A percentile compares a stretch with the other conserved stretches of the same genome.
Conservation (phyloP, 1,139 yeast species). For the Hyphopichia khmerensis region DNA sequence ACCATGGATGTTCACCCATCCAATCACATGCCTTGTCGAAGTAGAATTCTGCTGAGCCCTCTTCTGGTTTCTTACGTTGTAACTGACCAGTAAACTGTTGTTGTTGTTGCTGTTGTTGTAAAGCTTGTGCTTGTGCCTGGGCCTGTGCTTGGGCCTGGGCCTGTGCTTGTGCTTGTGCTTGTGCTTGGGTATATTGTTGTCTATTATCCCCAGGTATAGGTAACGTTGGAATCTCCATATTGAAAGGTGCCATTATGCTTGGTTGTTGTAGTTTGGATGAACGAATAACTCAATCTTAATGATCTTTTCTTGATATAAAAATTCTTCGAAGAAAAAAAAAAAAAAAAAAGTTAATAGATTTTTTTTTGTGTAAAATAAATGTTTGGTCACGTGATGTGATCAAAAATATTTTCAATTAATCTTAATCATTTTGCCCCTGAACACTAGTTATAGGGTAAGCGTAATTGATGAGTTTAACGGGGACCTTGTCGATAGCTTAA, state of each 20-base stretch:
- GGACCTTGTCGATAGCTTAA: no score
- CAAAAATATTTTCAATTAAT: no score
- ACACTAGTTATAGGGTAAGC: no score
- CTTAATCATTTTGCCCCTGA: no score
- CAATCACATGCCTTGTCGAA: conserved; percentile 64
- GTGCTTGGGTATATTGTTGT: conserved; percentile 4
- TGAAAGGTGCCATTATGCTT: conserved; percentile 11
- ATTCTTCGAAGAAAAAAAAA: not conserved
- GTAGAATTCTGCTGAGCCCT: conserved; percentile 61
- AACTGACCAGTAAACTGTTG: conserved; percentile 39
- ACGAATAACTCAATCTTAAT: no score
- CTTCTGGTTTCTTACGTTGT: conserved; percentile 42
- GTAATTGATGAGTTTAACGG: no score
- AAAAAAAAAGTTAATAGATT: no score
- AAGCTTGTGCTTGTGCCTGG: not conserved
- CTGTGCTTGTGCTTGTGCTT: not conserved
- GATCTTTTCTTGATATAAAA: no score
- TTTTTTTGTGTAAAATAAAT: no score
- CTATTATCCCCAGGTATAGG: conserved; percentile 57
- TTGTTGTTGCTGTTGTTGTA: conserved; percentile 8
- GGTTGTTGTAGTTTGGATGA: no score
- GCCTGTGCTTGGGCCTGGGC: conserved; percentile 4
- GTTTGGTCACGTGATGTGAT: not conserved
- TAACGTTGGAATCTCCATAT: conserved; percentile 56
- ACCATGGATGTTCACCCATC: conserved; percentile 74